Percentiles rank a stretch among this genome's conserved stretches.
phyloP scores from a whole-genome alignment of 176 grass and related monocot species.

The Aegilops sharonensis region DNA sequence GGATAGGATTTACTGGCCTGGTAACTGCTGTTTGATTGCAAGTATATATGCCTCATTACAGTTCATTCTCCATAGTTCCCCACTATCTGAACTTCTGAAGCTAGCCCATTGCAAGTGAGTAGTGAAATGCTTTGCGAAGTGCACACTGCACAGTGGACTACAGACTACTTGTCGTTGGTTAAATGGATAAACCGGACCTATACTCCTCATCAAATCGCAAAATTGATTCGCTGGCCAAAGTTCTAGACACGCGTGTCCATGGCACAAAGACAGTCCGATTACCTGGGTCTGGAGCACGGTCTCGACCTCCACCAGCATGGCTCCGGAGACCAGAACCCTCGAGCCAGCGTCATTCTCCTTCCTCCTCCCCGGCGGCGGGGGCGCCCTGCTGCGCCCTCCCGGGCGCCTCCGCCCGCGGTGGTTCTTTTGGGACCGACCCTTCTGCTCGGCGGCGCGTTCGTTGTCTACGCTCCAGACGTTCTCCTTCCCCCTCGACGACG shows the following conservation, averaged over 20 bases:
- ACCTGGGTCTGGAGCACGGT: conserved; percentile 94
- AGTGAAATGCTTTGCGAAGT: not conserved
- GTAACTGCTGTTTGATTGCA: not conserved
- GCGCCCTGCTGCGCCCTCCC: conserved; percentile 16
- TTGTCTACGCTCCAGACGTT: conserved; percentile 97
- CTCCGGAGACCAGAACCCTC: conserved; percentile 69
- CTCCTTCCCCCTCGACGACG: conserved; percentile 61
- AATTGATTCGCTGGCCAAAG: not conserved
- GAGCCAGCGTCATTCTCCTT: conserved; percentile 37
- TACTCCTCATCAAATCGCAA: not conserved
- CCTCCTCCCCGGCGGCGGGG: conserved; percentile 30
- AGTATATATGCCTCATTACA: not conserved
- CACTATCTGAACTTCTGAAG: not conserved
- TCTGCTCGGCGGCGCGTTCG: conserved; percentile 38
- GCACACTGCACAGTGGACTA: not conserved
- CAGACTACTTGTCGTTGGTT: not conserved
- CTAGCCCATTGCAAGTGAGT: not conserved
- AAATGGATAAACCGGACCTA: not conserved
- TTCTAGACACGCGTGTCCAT: not conserved
- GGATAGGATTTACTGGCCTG: not conserved
- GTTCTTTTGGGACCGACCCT: not conserved
- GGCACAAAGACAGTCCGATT: not conserved
- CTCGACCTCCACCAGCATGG: conserved; percentile 94
- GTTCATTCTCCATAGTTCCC: not conserved
- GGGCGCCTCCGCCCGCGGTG: conserved; percentile 28